Percentiles rank a stretch among this genome's conserved stretches.
phyloP scores from a whole-genome alignment of 192 early-diverging fungal genomes.

The Ambispora gerdemannii region DNA sequence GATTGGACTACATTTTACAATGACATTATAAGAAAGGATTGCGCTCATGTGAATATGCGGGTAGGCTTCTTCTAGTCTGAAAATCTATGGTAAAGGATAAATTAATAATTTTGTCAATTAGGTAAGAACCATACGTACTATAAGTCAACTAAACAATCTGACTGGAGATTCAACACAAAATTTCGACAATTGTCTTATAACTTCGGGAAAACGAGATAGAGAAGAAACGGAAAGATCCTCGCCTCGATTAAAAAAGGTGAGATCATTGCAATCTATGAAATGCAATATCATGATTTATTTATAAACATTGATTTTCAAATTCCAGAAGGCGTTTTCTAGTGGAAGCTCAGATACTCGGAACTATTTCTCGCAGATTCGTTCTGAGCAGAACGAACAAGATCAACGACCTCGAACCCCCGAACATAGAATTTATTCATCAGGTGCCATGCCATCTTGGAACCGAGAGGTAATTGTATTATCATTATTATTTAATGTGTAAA shows the following conservation, averaged over 20 bases:
- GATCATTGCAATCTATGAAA: conserved; percentile 4
- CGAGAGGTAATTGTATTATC: too few species aligned
- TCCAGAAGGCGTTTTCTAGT: neutral
- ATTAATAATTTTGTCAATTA: conserved; percentile 15
- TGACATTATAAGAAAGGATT: too few species aligned
- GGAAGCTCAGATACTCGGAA: conserved; percentile 7
- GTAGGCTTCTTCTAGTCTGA: too few species aligned
- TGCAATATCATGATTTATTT: conserved; percentile 12
- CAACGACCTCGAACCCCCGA: neutral
- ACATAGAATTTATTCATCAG: neutral
- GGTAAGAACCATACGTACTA: conserved; percentile 11
- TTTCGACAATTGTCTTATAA: neutral
- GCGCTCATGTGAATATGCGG: too few species aligned
- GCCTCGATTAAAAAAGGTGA: neutral
- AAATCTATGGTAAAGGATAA: conserved; percentile 12
- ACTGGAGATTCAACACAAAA: too few species aligned
- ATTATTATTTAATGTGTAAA: too few species aligned
- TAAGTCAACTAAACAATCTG: conserved; percentile 3
- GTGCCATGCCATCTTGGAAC: too few species aligned
- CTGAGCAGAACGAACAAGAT: neutral
- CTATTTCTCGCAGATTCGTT: neutral
- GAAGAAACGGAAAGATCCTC: conserved; percentile 1
- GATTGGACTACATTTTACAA: too few species aligned
- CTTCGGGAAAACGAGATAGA: conserved; percentile 3
- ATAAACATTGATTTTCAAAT: conserved; percentile 11